Evolutionary conservation across 306 rosid species (phyloP).

Genomic region (Luffa aegyptiaca): DNA sequence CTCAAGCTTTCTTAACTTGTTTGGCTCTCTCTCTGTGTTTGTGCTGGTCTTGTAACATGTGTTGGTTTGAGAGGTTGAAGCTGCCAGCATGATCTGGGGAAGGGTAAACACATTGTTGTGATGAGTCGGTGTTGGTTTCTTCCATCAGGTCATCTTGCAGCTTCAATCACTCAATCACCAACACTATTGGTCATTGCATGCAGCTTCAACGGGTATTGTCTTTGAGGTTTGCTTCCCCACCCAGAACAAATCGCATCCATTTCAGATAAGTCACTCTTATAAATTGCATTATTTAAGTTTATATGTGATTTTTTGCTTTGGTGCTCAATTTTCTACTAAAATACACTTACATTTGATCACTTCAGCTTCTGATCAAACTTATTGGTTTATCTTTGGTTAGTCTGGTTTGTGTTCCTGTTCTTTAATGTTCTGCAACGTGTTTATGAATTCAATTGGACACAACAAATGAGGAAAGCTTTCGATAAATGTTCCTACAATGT

Average conservation of each 20-base stretch:
- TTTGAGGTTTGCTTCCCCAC: not conserved
- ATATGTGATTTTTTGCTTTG: not conserved
- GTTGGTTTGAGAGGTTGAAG: slow-evolving; percentile 9
- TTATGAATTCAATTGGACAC: not conserved
- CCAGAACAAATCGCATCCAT: not conserved
- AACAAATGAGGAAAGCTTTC: not conserved
- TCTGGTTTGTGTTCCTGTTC: not conserved
- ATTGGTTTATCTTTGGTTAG: not conserved
- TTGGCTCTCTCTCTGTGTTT: not conserved
- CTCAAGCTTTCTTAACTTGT: not conserved
- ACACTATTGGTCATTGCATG: not conserved
- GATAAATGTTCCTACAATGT: not conserved
- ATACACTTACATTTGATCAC: not conserved
- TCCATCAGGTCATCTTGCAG: slow-evolving; percentile 10
- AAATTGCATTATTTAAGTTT: not conserved
- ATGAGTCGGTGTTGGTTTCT: not conserved
- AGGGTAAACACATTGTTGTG: not conserved
- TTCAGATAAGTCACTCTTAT: not conserved
- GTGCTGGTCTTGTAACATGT: not conserved
- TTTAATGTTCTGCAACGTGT: no score
- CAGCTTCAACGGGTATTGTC: not conserved
- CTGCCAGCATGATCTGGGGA: slow-evolving; percentile 13
- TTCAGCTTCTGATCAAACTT: not conserved
- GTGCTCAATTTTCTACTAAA: not conserved
- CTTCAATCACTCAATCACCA: slow-evolving; percentile 9